phyloP scores from a whole-genome alignment of 129 eudicot genomes.

The Artemisia annua region DNA sequence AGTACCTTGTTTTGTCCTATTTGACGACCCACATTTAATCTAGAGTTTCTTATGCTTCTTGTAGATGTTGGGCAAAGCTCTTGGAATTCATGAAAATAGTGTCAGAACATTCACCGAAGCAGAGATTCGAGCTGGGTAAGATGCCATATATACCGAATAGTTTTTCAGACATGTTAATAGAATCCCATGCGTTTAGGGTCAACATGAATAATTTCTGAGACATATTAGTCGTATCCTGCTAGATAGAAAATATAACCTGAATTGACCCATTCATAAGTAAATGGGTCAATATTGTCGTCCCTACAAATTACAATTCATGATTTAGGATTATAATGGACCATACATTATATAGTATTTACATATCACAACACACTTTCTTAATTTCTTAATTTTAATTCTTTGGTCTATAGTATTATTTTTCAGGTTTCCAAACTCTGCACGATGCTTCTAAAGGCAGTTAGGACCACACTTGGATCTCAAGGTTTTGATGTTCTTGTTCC shows the following conservation, averaged over 20 bases:
- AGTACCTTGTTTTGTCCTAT: not conserved
- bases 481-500: slow-evolving; percentile 99
- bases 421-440: slow-evolving; percentile 96
- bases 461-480: slow-evolving; percentile 69
- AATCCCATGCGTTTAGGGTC: too few relatives aligned
- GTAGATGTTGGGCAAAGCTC: slow-evolving; percentile 87
- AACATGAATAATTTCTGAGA: too few relatives aligned
- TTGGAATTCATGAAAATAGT: slow-evolving; percentile 82
- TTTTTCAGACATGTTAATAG: not conserved
- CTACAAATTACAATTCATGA: not conserved
- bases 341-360: too few relatives aligned
- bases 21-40: not conserved
- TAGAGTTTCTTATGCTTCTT: slow-evolving; percentile 30
- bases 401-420: slow-evolving; percentile 49
- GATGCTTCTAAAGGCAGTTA: slow-evolving; percentile 75
- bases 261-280: too few relatives aligned
- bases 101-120: slow-evolving; percentile 87
- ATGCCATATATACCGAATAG: slow-evolving; percentile 13
- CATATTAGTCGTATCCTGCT: too few relatives aligned
- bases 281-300: too few relatives aligned
- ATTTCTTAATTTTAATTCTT: slow-evolving; percentile 28
- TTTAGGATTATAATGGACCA: too few relatives aligned
- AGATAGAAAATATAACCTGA: too few relatives aligned
- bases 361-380: slow-evolving; percentile 19
- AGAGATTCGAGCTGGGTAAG: slow-evolving; percentile 96